Base-by-base conservation (phyloP, 768 basidiomycete species). In the Albatrellus ellisii region DNA sequence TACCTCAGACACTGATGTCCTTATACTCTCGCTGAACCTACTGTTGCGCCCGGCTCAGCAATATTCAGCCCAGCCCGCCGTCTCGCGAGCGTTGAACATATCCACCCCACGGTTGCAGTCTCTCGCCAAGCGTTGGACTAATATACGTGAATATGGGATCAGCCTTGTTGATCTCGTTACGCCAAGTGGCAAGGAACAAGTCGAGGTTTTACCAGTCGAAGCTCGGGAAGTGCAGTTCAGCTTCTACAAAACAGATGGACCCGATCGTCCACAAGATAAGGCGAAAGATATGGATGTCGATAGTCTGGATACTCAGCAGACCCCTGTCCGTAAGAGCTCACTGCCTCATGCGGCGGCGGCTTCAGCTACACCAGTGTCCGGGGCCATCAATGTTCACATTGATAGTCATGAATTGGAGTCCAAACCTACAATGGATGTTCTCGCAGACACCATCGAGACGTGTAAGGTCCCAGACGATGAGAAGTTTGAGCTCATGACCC, bases 1-100 rank as follows among this genome's bases (percentile, higher is more conserved):
- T 54, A 86, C 88, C 6, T 80, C 80, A 21, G 94, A 98, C 64
- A 66, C 95, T 46, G 89, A 95, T 55, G 69, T 98, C 33, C 69
- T 98, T 32, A 74, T 88, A 42, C 64, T 85, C 25, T 72, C 89
- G 26, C 68, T 98, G 45, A 82, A 85, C 51, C 73, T 97, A 35
- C 67, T 95, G 37, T 73, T 97, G 22, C 83, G 95, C 25, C 92
- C 94, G 2, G 80, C 89, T 4, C 92, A 97, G 55, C 92, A 97
- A 57, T 98, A 95, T 58, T 90, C 87, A 6, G 76, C 80, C 11
- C 82, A 88, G 52, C 81, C 84, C 7, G 77, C 87, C 10, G 79
- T 92, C 39, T 81, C 86, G 29, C 76, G 83, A 50, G 77, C 79
- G 1, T 70, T 87, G n/a, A 82, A 72, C 59, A 82, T 85, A 44